phyloP scores from a whole-genome alignment of 441 rosid species.

The Pelargonium myrrhifolium region DNA sequence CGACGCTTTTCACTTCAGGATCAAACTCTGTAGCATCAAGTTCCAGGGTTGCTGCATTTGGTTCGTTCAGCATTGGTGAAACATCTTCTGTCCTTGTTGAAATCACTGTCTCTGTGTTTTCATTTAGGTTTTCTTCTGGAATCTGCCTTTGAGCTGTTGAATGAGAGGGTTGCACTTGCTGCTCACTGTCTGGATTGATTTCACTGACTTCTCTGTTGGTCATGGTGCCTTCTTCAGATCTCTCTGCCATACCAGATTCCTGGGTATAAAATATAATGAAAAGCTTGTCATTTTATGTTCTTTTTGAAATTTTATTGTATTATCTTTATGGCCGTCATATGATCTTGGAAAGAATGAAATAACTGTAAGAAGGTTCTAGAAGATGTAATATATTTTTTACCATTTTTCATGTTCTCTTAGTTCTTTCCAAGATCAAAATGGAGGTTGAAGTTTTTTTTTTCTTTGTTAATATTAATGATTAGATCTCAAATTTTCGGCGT shows the following conservation, averaged over 20 bases:
- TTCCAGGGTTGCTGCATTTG: slow-evolving; percentile 20
- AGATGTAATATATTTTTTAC: too few species aligned
- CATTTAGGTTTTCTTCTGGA: slow-evolving; percentile 20
- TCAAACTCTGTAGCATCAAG: slow-evolving; percentile 20
- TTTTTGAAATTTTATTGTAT: not conserved
- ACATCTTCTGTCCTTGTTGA: slow-evolving; percentile 17
- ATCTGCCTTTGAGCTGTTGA: slow-evolving; percentile 22
- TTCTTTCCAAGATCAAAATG: not conserved
- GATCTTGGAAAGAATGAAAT: slow-evolving; percentile 10
- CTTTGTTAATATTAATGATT: not conserved
- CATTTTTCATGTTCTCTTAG: not conserved
- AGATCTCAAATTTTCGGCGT: not conserved
- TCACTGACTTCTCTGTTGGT: slow-evolving; percentile 21
- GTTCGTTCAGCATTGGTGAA: slow-evolving; percentile 19
- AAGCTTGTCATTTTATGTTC: slow-evolving; percentile 15
- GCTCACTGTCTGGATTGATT: slow-evolving; percentile 22
- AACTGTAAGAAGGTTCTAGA: not conserved
- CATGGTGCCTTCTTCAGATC: slow-evolving; percentile 22
- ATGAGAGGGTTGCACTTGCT: slow-evolving; percentile 20
- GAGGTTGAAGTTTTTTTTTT: not conserved
- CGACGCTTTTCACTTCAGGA: slow-evolving; percentile 24
- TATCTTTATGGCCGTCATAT: slow-evolving; percentile 12
- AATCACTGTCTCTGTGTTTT: slow-evolving; percentile 13
- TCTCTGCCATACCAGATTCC: slow-evolving; percentile 22
- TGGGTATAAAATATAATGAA: slow-evolving; percentile 20